Evolutionary conservation across 2,329 filamentous ascomycete species (phyloP), one percentile per base, ranked within the genome.

Genomic region (Paramyrothecium sp.): DNA sequence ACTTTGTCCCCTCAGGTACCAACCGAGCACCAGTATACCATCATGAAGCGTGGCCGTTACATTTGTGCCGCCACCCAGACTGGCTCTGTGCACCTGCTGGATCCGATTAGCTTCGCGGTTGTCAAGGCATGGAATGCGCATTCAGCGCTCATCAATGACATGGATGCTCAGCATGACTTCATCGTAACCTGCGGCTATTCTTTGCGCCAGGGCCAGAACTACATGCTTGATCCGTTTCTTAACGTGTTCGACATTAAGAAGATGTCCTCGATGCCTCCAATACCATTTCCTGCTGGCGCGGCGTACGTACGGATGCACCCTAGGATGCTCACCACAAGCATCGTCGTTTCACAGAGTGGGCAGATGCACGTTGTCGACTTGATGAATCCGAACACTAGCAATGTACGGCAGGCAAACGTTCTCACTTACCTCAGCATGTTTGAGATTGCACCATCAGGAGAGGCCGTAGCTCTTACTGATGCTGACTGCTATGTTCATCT

Each of bases 281-380:
- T 99, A 47, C 91, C 95, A 0, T 99, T 89, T 64, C 94, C 95
- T 57, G 89, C 92, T 2, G 92, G 95, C 11, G 95, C 94, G 41
- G 94, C 95, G 38, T 96, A 92, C 76, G 93, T 97, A 47, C 88
- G 95, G 58, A 95, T 99, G 90, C 95, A 99, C 71, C 95, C 96
- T 1, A 89, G 92, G 66, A 90, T 99, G 84, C 89, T 92, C 20
- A 97, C 95, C 0, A 98, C 96, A 0, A 94, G 91, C 66, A 93
- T 99, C 59, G 91, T 99, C 53, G 88, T 93, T 26, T 97, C 94
- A 3, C 92, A 96, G 67, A 90, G 87, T 48, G 95, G 96, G 1
- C 92, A 97, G 72, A 90, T 99, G 72, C 94, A 99, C 70, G 89
- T 98, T 16, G 92, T 98, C 53, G 95, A 99, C 72, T 83, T 99